phyloP scores from a whole-genome alignment of 2,329 filamentous ascomycete species.

The Zymoseptoria brevis region DNA sequence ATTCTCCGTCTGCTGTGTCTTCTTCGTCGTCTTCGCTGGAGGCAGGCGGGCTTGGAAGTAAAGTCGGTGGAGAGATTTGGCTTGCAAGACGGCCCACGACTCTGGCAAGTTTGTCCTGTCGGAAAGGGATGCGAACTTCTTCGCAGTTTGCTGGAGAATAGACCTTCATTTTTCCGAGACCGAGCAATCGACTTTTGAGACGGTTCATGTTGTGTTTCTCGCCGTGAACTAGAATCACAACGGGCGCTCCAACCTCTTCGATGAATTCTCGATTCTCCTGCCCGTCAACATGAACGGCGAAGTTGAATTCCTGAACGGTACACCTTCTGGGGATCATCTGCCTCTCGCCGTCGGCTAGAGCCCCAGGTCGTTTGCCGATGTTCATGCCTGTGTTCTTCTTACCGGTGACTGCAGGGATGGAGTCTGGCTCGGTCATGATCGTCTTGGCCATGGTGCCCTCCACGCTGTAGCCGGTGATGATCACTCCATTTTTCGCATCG shows the following conservation, averaged over 20 bases:
- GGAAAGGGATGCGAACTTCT: constrained; percentile 89
- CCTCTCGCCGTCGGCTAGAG: constrained; percentile 62
- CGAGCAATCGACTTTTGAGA: constrained; percentile 85
- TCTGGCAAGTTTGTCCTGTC: constrained; percentile 88
- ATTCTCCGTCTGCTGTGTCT: constrained; percentile 16
- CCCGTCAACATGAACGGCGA: constrained; percentile 93
- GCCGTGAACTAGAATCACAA: constrained; percentile 93
- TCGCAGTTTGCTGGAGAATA: constrained; percentile 93
- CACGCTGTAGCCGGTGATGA: constrained; percentile 97
- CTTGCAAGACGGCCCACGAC: constrained; percentile 84
- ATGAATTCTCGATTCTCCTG: constrained; percentile 96
- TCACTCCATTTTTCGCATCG: constrained; percentile 92
- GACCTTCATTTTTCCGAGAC: constrained; percentile 85
- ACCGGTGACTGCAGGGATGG: constrained; percentile 90
- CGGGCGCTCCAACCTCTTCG: constrained; percentile 82
- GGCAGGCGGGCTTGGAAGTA: constrained; percentile 27
- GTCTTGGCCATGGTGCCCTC: constrained; percentile 98
- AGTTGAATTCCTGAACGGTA: constrained; percentile 88
- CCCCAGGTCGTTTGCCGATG: constrained; percentile 30
- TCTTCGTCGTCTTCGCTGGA: constrained; percentile 36
- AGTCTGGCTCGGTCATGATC: constrained; percentile 88
- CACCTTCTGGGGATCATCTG: constrained; percentile 87
- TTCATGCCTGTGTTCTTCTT: constrained; percentile 18
- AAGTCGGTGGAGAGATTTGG: constrained; percentile 60
- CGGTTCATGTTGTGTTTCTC: constrained; percentile 98